Conservation (phyloP, 139 green algal species). For the Chlorella sp. region DNA sequence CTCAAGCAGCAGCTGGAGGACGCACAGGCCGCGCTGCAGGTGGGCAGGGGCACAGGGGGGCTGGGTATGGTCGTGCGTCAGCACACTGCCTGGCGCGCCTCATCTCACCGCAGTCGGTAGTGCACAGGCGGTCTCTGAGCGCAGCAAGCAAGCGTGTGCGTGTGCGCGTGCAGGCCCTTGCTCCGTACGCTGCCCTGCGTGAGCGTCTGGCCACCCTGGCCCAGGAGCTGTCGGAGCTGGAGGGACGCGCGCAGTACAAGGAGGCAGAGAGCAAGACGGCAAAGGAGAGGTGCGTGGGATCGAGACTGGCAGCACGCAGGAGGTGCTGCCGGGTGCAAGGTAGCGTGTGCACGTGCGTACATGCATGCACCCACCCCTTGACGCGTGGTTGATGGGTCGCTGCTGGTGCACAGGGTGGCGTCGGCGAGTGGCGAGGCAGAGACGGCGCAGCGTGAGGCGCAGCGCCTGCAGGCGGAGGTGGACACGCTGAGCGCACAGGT, state of each 20-base stretch:
- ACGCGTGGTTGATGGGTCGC: too few species aligned
- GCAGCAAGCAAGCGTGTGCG: too few species aligned
- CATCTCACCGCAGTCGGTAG: too few species aligned
- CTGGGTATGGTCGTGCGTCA: too few species aligned
- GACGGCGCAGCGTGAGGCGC: not conserved
- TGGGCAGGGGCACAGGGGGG: too few species aligned
- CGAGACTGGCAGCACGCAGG: not conserved
- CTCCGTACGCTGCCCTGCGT: conserved; percentile 13
- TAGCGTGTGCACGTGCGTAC: too few species aligned
- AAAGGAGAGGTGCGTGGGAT: conserved; percentile 11
- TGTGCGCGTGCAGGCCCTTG: conserved; percentile 28
- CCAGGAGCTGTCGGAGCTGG: conserved; percentile 21
- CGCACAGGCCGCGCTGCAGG: conserved; percentile 8
- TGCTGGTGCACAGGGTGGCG: not conserved
- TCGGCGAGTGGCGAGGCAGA: not conserved
- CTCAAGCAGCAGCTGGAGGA: conserved; percentile 46
- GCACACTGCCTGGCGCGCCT: too few species aligned
- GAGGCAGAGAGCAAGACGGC: conserved; percentile 23
- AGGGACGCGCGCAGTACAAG: conserved; percentile 31
- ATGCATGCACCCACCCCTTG: too few species aligned
- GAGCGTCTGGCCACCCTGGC: conserved; percentile 25
- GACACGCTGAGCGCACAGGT: not conserved
- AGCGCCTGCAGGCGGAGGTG: not conserved
- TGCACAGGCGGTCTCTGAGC: too few species aligned
- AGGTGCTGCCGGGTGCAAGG: too few species aligned